Percentiles rank a stretch among this genome's conserved stretches.
phyloP scores from a whole-genome alignment of 805 yeast genomes.

The Saturnispora kantuleensis region DNA sequence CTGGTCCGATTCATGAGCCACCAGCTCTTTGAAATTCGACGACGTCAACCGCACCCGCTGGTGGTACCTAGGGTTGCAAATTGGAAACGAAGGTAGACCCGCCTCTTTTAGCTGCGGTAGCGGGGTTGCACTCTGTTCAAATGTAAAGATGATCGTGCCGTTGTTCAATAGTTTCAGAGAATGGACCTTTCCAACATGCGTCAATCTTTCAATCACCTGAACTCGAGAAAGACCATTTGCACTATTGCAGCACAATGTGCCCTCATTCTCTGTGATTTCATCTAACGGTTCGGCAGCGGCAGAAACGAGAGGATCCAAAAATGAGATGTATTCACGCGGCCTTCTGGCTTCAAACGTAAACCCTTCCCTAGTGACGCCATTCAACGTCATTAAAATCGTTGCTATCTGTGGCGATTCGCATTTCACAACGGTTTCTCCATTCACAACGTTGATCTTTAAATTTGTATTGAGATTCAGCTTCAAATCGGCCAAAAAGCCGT shows the following conservation, averaged over 20 bases:
- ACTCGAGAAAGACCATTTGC: constrained; percentile 35
- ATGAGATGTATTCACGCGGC: constrained; percentile 35
- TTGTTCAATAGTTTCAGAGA: too few species aligned
- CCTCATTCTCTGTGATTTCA: constrained; percentile 30
- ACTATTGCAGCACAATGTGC: constrained; percentile 28
- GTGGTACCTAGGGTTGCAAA: too few species aligned
- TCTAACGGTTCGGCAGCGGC: constrained; percentile 12
- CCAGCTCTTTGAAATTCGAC: constrained; percentile 13
- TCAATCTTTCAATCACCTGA: constrained; percentile 27
- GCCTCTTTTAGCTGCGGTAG: too few species aligned
- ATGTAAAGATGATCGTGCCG: too few species aligned
- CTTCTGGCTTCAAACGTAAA: constrained; percentile 22
- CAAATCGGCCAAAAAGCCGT: constrained; percentile 36
- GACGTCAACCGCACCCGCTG: constrained; percentile 18
- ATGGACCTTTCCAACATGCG: too few species aligned
- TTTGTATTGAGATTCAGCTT: constrained; percentile 27
- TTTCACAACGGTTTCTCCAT: too few species aligned
- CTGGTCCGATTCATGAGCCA: constrained; percentile 6
- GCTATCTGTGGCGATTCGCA: constrained; percentile 29
- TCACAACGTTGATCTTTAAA: too few species aligned
- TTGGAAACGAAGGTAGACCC: too few species aligned
- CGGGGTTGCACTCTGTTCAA: too few species aligned
- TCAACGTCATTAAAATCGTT: constrained; percentile 41
- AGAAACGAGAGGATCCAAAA: constrained; percentile 2
- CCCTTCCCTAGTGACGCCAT: constrained; percentile 6